Conservation (phyloP, 257 asterid genomes). For the Orobanche coerulescens region DNA sequence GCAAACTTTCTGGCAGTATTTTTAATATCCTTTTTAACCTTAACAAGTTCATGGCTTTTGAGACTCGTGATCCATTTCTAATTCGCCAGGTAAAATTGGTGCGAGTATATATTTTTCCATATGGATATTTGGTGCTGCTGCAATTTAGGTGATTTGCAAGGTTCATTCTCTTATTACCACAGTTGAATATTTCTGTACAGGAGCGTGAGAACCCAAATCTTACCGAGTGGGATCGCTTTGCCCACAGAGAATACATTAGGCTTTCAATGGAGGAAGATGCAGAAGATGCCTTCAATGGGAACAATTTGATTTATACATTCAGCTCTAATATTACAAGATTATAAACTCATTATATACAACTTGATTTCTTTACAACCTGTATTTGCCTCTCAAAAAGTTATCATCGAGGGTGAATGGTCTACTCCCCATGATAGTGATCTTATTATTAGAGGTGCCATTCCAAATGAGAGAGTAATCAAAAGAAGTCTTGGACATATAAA, state of each 20-base stretch:
- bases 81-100: conserved; percentile 78
- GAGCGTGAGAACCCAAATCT: conserved; percentile 97
- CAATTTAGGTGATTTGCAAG: not conserved
- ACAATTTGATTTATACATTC: no score
- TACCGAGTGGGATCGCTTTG: conserved; percentile 99
- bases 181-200: conserved; percentile 33
- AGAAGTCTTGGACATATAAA: no score
- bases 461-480: no score
- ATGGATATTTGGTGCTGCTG: not conserved
- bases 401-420: no score
- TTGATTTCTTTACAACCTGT: no score
- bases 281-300: conserved; percentile 97
- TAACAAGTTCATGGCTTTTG: conserved; percentile 98
- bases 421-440: no score
- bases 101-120: not conserved
- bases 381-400: no score
- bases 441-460: no score
- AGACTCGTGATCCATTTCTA: conserved; percentile 95
- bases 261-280: conserved; percentile 99
- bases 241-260: conserved; percentile 96
- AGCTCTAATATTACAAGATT: no score
- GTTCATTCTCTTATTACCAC: conserved; percentile 11
- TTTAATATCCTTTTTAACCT: conserved; percentile 95
- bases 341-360: no score
- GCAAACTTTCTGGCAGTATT: conserved; percentile 83